Conservation (phyloP, 768 basidiomycete genomes). For the Filobasidium floriforme region DNA sequence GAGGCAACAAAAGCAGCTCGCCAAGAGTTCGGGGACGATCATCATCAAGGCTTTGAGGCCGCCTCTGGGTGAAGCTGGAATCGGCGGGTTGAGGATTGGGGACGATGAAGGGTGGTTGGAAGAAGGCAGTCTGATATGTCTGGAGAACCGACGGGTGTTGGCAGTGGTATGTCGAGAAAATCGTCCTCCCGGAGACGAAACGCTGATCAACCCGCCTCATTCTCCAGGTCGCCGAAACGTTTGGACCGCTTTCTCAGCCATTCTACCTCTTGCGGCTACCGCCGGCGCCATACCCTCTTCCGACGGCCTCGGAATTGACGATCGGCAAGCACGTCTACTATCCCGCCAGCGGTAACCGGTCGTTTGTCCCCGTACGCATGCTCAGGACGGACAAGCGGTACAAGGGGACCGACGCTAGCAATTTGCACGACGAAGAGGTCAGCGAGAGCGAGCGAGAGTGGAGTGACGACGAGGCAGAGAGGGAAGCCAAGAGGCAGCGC, state of each 20-base stretch:
- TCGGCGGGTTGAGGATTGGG: slow-evolving; percentile 2
- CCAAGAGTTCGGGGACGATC: slow-evolving; percentile 17
- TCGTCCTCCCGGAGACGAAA: background rate
- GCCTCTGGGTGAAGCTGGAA: slow-evolving; percentile 11
- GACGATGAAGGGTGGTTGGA: slow-evolving; percentile 53
- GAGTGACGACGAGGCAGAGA: slow-evolving; percentile 89
- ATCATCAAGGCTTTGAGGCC: slow-evolving; percentile 16
- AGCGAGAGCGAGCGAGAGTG: slow-evolving; percentile 85
- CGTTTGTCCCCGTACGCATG: slow-evolving; percentile 71
- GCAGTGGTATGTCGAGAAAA: slow-evolving; percentile 76
- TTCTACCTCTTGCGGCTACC: slow-evolving; percentile 82
- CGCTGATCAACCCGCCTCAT: background rate
- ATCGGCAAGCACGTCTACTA: slow-evolving; percentile 61
- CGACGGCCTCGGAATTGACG: slow-evolving; percentile 27
- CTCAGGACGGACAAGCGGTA: slow-evolving; percentile 52
- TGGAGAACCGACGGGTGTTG: slow-evolving; percentile 78
- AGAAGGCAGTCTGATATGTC: slow-evolving; percentile 81
- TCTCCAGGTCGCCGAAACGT: slow-evolving; percentile 79
- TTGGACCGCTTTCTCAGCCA: slow-evolving; percentile 84
- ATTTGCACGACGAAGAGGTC: slow-evolving; percentile 88
- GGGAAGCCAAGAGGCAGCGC: slow-evolving; percentile 57
- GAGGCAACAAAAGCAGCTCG: background rate
- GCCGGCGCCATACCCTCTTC: slow-evolving; percentile 49
- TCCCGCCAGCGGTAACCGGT: slow-evolving; percentile 58
- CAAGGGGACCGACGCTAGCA: slow-evolving; percentile 90